Conservation (phyloP, 495 filamentous ascomycete genomes). For the Cenococcum geophilum region DNA sequence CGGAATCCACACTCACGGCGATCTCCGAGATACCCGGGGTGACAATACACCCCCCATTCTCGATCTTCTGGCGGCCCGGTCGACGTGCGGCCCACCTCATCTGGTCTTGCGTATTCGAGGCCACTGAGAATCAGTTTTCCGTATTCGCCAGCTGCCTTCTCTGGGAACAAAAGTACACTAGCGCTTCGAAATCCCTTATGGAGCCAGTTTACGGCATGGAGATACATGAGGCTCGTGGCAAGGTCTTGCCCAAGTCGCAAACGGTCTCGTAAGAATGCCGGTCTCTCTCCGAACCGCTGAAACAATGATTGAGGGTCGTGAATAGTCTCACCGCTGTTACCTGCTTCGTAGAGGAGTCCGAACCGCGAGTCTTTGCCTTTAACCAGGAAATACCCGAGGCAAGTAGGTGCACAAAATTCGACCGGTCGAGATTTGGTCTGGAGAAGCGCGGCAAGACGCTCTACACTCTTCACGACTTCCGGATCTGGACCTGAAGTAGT, state of each 20-base stretch:
- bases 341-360: neutral
- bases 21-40: conserved; percentile 39
- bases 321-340: too few relatives aligned
- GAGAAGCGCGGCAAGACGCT: neutral
- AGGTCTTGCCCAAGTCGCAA: conserved; percentile 13
- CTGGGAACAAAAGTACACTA: conserved; percentile 47
- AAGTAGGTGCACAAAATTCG: conserved; percentile 3
- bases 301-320: neutral
- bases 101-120: conserved; percentile 49
- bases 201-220: conserved; percentile 50
- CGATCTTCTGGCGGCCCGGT: conserved; percentile 33
- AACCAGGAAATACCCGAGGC: conserved; percentile 1
- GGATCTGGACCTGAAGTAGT: neutral
- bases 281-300: neutral
- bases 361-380: neutral
- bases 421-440: neutral
- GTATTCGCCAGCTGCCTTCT: conserved; percentile 21
- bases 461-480: neutral
- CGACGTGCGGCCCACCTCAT: conserved; percentile 42
- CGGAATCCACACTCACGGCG: conserved; percentile 32
- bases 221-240: conserved; percentile 14
- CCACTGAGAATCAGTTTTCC: conserved; percentile 43
- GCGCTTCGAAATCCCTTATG: conserved; percentile 50
- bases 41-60: conserved; percentile 44
- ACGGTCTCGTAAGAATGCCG: conserved; percentile 2